Percentiles rank a stretch among this genome's conserved stretches.
These are phyloP conservation scores for Conidiobolus incongruus DNA, from an alignment of 371 early-diverging fungal species.

Conservation along the genomic window DNA sequence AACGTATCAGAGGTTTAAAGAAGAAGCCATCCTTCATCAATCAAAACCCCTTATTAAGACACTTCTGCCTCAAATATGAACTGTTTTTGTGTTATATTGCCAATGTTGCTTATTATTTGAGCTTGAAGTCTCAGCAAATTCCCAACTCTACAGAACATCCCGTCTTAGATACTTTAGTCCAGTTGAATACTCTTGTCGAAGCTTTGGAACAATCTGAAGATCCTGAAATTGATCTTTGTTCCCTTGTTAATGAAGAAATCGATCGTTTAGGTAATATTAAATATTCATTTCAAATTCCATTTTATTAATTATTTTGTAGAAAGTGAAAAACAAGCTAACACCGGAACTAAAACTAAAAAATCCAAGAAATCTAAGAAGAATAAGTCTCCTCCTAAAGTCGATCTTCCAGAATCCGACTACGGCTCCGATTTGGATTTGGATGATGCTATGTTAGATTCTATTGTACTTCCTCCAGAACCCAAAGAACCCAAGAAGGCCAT, in stretches of 20 bases:
- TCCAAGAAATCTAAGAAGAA: constrained; percentile 4
- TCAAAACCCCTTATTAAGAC: neutral
- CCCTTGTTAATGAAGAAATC: constrained; percentile 4
- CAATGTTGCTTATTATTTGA: constrained; percentile 75
- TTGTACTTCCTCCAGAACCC: too few relatives aligned
- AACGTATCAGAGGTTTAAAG: neutral
- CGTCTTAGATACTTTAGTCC: constrained; percentile 52
- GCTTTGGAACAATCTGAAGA: constrained; percentile 40
- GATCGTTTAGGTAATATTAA: too few relatives aligned
- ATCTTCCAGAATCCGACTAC: constrained; percentile 6
- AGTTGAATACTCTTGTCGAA: constrained; percentile 37
- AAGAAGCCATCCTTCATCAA: neutral
- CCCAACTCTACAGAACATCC: constrained; percentile 50
- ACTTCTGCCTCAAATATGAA: constrained; percentile 18
- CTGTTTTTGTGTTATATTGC: constrained; percentile 50
- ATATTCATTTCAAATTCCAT: neutral
- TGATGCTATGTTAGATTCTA: constrained; percentile 5
- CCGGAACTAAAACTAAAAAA: neutral
- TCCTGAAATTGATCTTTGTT: constrained; percentile 7
- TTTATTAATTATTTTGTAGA: neutral
- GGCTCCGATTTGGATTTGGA: constrained; percentile 4
- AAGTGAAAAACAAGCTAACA: neutral
- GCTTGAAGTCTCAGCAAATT: constrained; percentile 35
- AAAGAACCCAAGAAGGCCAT: too few relatives aligned
- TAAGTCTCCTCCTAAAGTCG: constrained; percentile 6